Percentiles rank a stretch among this genome's conserved stretches.
Evolutionary conservation across 306 rosid genomes (phyloP).

Genomic region (Dryas alaskensis): DNA sequence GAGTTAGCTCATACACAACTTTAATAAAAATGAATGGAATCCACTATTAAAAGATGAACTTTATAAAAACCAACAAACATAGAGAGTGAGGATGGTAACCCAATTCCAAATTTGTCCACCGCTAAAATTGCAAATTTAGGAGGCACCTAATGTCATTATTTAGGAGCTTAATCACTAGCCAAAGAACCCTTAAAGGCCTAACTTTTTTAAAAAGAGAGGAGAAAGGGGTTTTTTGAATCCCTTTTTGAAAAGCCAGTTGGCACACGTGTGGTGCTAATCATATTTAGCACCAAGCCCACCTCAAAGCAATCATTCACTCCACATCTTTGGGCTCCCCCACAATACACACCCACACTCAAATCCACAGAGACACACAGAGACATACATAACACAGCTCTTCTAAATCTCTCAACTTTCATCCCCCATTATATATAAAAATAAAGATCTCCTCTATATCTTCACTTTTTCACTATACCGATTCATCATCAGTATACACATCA

Average conservation of each 20-base stretch:
- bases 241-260: constrained; percentile 62
- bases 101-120: not conserved
- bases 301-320: constrained; percentile 64
- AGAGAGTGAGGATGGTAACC: not conserved
- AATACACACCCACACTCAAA: constrained; percentile 18
- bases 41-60: too few relatives aligned
- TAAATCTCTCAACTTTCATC: not conserved
- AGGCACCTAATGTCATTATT: constrained; percentile 46
- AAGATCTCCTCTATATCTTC: not conserved
- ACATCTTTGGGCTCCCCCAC: constrained; percentile 54
- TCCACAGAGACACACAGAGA: not conserved
- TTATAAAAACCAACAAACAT: too few relatives aligned
- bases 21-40: too few relatives aligned
- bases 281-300: constrained; percentile 73
- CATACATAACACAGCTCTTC: not conserved
- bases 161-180: constrained; percentile 32
- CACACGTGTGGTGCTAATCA: constrained; percentile 88
- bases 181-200: constrained; percentile 19
- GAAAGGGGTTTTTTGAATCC: constrained; percentile 5
- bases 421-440: not conserved
- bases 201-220: constrained; percentile 14
- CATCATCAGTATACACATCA: constrained; percentile 22
- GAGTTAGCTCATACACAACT: too few relatives aligned
- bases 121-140: constrained; percentile 12
- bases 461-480: not conserved